Conservation (phyloP, 2,329 filamentous ascomycete species). For the Botrytis squamosa region DNA sequence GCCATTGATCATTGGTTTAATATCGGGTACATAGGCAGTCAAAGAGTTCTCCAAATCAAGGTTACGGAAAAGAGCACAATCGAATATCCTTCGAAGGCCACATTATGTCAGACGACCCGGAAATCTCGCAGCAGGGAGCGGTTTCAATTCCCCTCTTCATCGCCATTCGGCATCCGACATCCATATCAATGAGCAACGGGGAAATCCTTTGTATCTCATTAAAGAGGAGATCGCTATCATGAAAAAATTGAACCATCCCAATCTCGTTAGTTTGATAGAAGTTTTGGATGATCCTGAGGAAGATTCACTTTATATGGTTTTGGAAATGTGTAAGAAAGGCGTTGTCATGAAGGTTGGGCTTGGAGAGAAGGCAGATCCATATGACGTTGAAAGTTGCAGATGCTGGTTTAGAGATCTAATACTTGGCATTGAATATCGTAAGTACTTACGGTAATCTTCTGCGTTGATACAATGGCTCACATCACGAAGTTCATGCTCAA, state of each 20-base stretch:
- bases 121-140: constrained; percentile 44
- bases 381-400: constrained; percentile 76
- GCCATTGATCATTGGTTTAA: constrained; percentile 9
- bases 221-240: constrained; percentile 97
- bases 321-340: constrained; percentile 98
- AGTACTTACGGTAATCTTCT: constrained; percentile 40
- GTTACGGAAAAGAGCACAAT: constrained; percentile 85
- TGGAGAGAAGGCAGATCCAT: constrained; percentile 78
- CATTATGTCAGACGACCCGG: constrained; percentile 53
- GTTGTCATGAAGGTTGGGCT: constrained; percentile 95
- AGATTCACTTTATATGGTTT: constrained; percentile 96
- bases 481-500: constrained; percentile 75
- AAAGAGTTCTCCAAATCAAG: constrained; percentile 97
- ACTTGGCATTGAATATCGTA: constrained; percentile 88
- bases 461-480: constrained; percentile 25
- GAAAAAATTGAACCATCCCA: constrained; percentile 96
- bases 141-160: constrained; percentile 45
- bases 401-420: constrained; percentile 95
- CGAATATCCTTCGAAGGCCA: constrained; percentile 73
- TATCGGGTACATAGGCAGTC: constrained; percentile 63
- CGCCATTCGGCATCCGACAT: constrained; percentile 55
- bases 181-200: constrained; percentile 58
- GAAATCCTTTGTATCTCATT: constrained; percentile 77
- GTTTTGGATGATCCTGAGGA: constrained; percentile 94
- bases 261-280: constrained; percentile 89